Conservation (phyloP, 495 filamentous ascomycete genomes). For the Aspergillus wentii region DNA sequence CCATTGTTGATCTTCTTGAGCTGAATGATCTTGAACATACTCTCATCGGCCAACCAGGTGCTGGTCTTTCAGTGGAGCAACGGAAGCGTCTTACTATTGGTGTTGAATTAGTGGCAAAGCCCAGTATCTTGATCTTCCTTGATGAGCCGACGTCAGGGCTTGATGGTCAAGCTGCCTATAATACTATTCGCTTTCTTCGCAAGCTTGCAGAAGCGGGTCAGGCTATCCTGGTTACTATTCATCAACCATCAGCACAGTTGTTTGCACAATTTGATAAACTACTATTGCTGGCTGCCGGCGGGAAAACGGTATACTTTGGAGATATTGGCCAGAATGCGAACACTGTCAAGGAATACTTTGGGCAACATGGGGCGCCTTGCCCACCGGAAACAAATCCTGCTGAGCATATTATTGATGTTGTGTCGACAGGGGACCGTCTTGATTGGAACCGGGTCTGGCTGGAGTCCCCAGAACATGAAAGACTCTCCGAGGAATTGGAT, state of each 20-base stretch:
- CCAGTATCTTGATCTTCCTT: constrained; percentile 65
- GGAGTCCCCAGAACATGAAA: constrained; percentile 45
- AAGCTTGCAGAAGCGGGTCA: constrained; percentile 64
- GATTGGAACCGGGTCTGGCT: constrained; percentile 65
- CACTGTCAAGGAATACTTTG: constrained; percentile 65
- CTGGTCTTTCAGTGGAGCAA: constrained; percentile 54
- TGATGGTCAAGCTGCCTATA: constrained; percentile 59
- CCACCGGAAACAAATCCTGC: constrained; percentile 71
- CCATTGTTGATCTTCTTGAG: constrained; percentile 53
- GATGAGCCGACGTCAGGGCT: constrained; percentile 75
- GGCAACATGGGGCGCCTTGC: constrained; percentile 67
- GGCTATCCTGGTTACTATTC: constrained; percentile 68
- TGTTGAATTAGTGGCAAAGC: constrained; percentile 63
- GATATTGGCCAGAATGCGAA: constrained; percentile 49
- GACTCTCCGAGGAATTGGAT: constrained; percentile 48
- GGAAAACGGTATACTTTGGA: constrained; percentile 70
- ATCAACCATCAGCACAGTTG: constrained; percentile 67
- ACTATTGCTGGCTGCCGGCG: constrained; percentile 61
- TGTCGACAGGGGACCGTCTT: constrained; percentile 33
- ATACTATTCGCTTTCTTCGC: constrained; percentile 56
- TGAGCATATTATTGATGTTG: constrained; percentile 90
- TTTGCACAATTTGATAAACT: constrained; percentile 72
- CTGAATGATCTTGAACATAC: constrained; percentile 51
- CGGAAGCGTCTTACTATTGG: constrained; percentile 62
- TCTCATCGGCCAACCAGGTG: constrained; percentile 45